These are phyloP conservation scores for Aureobasidium sp. DNA, from an alignment of 2,329 filamentous ascomycete genomes.

Conservation along the genomic window DNA sequence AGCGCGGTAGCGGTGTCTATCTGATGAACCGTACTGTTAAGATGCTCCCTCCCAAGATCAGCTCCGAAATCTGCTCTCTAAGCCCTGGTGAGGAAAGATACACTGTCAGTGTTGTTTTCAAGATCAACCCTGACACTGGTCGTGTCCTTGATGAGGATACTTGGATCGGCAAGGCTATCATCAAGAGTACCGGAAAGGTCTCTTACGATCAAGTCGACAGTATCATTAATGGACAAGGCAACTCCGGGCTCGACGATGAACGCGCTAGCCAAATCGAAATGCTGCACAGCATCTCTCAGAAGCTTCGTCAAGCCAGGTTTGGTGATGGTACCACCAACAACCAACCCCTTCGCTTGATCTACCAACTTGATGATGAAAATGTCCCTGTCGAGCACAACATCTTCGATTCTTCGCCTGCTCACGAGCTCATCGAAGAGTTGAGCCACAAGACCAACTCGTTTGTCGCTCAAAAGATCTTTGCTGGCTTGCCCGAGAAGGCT, in stretches of 20 bases:
- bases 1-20: slow-evolving; percentile 92
- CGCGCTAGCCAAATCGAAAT: slow-evolving; percentile 71
- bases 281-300: slow-evolving; percentile 73
- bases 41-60: slow-evolving; percentile 79
- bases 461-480: slow-evolving; percentile 75
- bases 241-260: slow-evolving; percentile 54
- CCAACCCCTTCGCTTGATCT: slow-evolving; percentile 77
- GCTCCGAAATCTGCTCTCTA: slow-evolving; percentile 81
- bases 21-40: slow-evolving; percentile 83
- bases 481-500: slow-evolving; percentile 82
- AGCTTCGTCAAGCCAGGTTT: slow-evolving; percentile 83
- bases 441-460: slow-evolving; percentile 87
- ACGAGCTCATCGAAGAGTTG: slow-evolving; percentile 91
- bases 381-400: slow-evolving; percentile 95
- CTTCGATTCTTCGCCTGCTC: slow-evolving; percentile 81
- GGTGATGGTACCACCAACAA: slow-evolving; percentile 66
- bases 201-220: slow-evolving; percentile 80
- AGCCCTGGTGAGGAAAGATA: slow-evolving; percentile 82
- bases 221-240: slow-evolving; percentile 59
- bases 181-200: slow-evolving; percentile 84
- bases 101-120: slow-evolving; percentile 88
- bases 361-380: slow-evolving; percentile 96
- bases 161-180: slow-evolving; percentile 88
- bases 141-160: slow-evolving; percentile 74
- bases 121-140: slow-evolving; percentile 74